Conservation (phyloP, 176 grass and related monocot species). For the Aegilops speltoides region DNA sequence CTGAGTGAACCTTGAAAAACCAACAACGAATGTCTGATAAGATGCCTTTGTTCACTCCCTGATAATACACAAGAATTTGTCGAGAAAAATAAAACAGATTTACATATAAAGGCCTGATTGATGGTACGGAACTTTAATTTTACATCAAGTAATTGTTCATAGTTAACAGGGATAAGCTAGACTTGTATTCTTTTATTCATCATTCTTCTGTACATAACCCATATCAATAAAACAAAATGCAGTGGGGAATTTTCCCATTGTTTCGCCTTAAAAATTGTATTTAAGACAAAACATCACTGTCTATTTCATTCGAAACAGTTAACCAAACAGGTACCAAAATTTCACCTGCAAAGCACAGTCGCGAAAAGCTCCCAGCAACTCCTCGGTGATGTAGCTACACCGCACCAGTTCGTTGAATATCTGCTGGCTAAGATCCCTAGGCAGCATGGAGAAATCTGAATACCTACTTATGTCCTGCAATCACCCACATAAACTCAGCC, state of each 20-base stretch:
- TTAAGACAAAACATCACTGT: background rate
- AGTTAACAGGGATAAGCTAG: background rate
- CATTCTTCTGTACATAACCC: background rate
- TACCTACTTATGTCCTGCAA: conserved; percentile 84
- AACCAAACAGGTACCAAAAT: conserved; percentile 22
- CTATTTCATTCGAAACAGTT: background rate
- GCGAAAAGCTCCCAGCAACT: conserved; percentile 60
- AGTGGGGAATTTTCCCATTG: background rate
- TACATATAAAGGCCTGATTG: background rate
- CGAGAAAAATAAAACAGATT: background rate
- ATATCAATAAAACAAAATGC: background rate
- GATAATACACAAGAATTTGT: background rate
- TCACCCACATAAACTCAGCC: conserved; percentile 20
- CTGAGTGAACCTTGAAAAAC: background rate
- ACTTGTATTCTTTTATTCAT: background rate
- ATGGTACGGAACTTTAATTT: background rate
- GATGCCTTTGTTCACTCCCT: background rate
- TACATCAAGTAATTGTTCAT: conserved; percentile 10
- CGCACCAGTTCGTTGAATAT: conserved; percentile 88
- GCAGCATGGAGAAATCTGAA: conserved; percentile 73
- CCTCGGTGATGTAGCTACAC: conserved; percentile 56
- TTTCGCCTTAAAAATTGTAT: background rate
- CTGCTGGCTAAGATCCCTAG: conserved; percentile 97
- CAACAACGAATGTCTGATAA: background rate
- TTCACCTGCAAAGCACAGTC: conserved; percentile 92